These are phyloP conservation scores for Leccinum ochraceum DNA, from an alignment of 768 basidiomycete species.

Conservation along the genomic window DNA sequence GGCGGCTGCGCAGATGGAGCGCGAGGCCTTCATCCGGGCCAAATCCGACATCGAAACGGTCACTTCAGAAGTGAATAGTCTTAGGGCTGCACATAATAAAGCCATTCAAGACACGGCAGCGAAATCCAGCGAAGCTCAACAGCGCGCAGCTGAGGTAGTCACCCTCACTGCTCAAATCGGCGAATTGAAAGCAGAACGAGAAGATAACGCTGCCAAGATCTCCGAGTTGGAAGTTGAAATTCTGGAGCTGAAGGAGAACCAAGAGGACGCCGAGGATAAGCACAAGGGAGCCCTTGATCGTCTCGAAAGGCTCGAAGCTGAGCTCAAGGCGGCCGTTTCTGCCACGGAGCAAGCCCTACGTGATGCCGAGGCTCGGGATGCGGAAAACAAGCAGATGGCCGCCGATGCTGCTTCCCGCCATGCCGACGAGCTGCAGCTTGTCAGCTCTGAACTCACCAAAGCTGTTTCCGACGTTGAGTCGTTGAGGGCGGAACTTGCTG, in stretches of 20 bases:
- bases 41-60: constrained; percentile 61
- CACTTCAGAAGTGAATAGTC: constrained; percentile 48
- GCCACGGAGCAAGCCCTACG: constrained; percentile 50
- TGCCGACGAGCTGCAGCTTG: constrained; percentile 45
- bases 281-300: constrained; percentile 45
- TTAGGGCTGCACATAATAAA: constrained; percentile 51
- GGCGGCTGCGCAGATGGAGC: constrained; percentile 59
- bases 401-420: constrained; percentile 46
- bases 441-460: constrained; percentile 45
- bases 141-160: constrained; percentile 43
- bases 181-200: constrained; percentile 61
- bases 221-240: constrained; percentile 84
- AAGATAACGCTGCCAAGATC: constrained; percentile 67
- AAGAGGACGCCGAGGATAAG: constrained; percentile 60
- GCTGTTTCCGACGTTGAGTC: constrained; percentile 45
- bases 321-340: constrained; percentile 49
- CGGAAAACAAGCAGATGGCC: constrained; percentile 40
- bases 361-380: constrained; percentile 49
- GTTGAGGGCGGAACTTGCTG: constrained; percentile 49
- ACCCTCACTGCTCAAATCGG: constrained; percentile 50
- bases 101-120: constrained; percentile 49
- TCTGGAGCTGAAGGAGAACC: constrained; percentile 70
- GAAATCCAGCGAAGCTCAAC: constrained; percentile 49
- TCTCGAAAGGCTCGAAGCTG: constrained; percentile 53
- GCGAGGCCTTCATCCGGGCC: constrained; percentile 62